These are phyloP conservation scores for Linum usitatissimum DNA, from an alignment of 345 rosid species.

Conservation along the genomic window DNA sequence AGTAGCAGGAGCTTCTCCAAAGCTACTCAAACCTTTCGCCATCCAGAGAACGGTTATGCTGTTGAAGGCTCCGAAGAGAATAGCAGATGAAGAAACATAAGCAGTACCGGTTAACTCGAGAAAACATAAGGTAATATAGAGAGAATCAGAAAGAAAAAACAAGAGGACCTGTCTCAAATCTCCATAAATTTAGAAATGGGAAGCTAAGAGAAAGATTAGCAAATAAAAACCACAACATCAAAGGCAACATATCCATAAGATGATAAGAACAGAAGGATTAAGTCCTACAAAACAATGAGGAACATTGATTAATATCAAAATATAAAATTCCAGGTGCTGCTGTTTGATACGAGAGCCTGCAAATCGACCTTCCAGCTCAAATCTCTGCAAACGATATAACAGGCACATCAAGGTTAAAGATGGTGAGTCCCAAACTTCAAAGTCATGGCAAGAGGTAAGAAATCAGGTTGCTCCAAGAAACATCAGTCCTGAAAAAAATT, in stretches of 20 bases:
- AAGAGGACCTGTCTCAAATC: constrained; percentile 18
- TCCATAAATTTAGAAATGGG: constrained; percentile 19
- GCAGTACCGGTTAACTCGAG: constrained; percentile 7
- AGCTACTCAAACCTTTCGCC: constrained; percentile 18
- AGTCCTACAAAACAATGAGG: constrained; percentile 37
- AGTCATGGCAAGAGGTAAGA: constrained; percentile 87
- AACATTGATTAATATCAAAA: constrained; percentile 14
- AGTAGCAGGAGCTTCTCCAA: constrained; percentile 11
- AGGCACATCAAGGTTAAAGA: constrained; percentile 96
- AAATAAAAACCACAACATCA: constrained; percentile 20
- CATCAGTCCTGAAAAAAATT: constrained; percentile 76
- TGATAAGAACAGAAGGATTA: constrained; percentile 19
- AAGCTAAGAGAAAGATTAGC: constrained; percentile 22
- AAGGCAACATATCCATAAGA: constrained; percentile 28
- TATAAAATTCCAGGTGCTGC: constrained; percentile 21
- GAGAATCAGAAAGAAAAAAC: not conserved
- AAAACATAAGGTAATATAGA: constrained; percentile 7
- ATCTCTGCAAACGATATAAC: constrained; percentile 98
- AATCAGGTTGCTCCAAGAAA: constrained; percentile 96
- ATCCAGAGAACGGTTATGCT: constrained; percentile 18
- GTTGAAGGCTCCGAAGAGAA: constrained; percentile 19
- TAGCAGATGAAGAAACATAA: constrained; percentile 20
- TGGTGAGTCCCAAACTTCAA: constrained; percentile 99
- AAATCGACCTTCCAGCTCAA: constrained; percentile 33
- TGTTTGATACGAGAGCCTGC: constrained; percentile 11